phyloP scores from a whole-genome alignment of 306 rosid species.

The Mimosa bimucronata region DNA sequence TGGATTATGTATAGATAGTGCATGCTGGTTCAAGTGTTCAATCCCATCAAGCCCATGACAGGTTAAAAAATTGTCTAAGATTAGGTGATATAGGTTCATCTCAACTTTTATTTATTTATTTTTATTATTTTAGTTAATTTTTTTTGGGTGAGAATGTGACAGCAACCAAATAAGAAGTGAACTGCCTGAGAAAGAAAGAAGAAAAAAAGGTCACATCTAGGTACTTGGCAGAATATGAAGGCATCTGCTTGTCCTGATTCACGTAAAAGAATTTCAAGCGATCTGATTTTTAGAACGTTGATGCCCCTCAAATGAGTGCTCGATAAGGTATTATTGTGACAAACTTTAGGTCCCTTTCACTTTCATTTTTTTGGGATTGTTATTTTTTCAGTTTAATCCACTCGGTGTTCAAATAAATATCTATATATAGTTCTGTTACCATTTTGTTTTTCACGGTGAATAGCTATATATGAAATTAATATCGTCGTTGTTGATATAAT shows the following conservation, averaged over 20 bases:
- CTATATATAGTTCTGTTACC: background rate
- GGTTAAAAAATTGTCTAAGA: background rate
- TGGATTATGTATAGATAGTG: background rate
- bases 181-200: background rate
- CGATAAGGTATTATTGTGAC: background rate
- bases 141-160: constrained; percentile 6
- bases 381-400: background rate
- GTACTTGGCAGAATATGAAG: background rate
- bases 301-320: constrained; percentile 26
- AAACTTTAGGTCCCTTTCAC: constrained; percentile 4
- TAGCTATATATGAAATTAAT: background rate
- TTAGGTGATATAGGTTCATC: background rate
- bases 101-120: background rate
- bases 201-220: constrained; percentile 8
- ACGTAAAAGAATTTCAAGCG: constrained; percentile 19
- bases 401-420: background rate
- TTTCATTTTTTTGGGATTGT: constrained; percentile 2
- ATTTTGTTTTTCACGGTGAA: background rate
- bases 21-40: background rate
- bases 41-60: background rate
- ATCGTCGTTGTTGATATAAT: background rate
- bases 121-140: background rate
- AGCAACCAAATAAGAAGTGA: background rate
- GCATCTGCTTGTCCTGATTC: constrained; percentile 37
- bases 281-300: background rate